A percentile compares a stretch with the other conserved stretches of the same genome.
These are phyloP conservation scores for Phialophora expanda DNA, from an alignment of 2,329 filamentous ascomycete genomes.

Conservation along the genomic window DNA sequence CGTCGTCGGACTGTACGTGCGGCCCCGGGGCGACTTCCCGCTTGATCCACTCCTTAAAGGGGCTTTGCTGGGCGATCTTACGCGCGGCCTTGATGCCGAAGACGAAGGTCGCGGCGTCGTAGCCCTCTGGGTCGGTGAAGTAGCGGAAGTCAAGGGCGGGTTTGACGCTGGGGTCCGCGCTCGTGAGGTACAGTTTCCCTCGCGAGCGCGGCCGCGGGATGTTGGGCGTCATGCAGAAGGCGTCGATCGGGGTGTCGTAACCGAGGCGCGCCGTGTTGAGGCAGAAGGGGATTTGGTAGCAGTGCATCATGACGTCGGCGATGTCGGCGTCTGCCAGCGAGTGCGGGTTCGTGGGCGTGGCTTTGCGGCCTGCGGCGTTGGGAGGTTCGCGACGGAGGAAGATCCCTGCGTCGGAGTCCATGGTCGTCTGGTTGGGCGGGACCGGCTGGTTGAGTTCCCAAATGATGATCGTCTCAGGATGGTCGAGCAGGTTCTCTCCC, in stretches of 20 bases:
- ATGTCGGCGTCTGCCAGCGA: conserved; percentile 69
- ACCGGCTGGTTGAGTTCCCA: conserved; percentile 82
- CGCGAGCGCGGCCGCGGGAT: conserved; percentile 81
- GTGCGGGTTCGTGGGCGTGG: conserved; percentile 49
- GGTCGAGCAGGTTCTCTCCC: conserved; percentile 68
- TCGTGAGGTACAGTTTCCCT: conserved; percentile 78
- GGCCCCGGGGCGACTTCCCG: conserved; percentile 80
- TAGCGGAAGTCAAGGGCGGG: conserved; percentile 87
- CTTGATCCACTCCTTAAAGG: conserved; percentile 84
- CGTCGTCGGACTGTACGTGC: conserved; percentile 74
- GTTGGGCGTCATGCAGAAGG: conserved; percentile 93
- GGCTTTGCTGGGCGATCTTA: conserved; percentile 73
- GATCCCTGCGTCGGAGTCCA: conserved; percentile 88
- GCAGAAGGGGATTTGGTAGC: conserved; percentile 92
- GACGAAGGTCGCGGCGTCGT: conserved; percentile 81
- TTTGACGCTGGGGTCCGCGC: conserved; percentile 74
- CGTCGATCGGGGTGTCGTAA: conserved; percentile 72
- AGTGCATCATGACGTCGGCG: conserved; percentile 94
- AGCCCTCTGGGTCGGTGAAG: conserved; percentile 84
- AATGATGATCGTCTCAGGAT: conserved; percentile 70
- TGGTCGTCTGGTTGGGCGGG: conserved; percentile 80
- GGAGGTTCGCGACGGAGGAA: conserved; percentile 79
- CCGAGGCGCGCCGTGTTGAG: conserved; percentile 83
- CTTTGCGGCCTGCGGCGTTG: conserved; percentile 66
- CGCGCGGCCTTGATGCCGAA: conserved; percentile 78